Evolutionary conservation across 495 filamentous ascomycete species (phyloP), one percentile per base, ranked within the genome.

Genomic region (Xylaria cubensis): DNA sequence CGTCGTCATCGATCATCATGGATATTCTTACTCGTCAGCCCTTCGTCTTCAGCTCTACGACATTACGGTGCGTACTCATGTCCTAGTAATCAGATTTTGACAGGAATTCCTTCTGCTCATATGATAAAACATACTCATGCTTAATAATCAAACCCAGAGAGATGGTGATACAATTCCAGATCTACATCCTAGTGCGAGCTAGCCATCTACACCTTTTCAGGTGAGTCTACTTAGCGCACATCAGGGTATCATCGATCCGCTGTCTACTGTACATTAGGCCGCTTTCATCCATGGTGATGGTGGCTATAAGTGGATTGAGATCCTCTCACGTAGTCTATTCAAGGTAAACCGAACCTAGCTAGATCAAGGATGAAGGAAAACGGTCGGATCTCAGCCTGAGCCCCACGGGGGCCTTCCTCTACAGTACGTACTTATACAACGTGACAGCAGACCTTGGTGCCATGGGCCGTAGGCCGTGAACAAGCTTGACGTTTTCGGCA

Each of bases 1-100:
- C 32, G 67, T 51, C 42, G 24, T 46, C 36, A 56, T 50, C 67
- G 58, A 70, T 70, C 68, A 70, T 64, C 42, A 44, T 9, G 63
- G 55, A 62, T 61, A 8, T 58, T 29, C 29, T 12, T 12, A 19
- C 36, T 7, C 64, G 9, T 53, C 64, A 53, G 64, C 44, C 15
- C 63, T 65, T 67, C 21, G 58, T 62, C 32, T 32, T 21, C 0
- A 21, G 21, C 12, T 9, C 8, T 8, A 9, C 2, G 1, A 3
- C 10, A 36, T 17, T 39, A 32, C 34, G 19, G 58, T 61, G 29
- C 34, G 58, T 32, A 61, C 58, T 62, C 3, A 26, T 24, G 10
- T 17, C 10, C 8, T 36, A 39, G 4, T 4, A 41, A 3, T 9
- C 39, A 41, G 26, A 58, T 13, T 13, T 59, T 59, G 24, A 55